Evolutionary conservation across 345 rosid genomes (phyloP).

Genomic region (Microcos paniculata): DNA sequence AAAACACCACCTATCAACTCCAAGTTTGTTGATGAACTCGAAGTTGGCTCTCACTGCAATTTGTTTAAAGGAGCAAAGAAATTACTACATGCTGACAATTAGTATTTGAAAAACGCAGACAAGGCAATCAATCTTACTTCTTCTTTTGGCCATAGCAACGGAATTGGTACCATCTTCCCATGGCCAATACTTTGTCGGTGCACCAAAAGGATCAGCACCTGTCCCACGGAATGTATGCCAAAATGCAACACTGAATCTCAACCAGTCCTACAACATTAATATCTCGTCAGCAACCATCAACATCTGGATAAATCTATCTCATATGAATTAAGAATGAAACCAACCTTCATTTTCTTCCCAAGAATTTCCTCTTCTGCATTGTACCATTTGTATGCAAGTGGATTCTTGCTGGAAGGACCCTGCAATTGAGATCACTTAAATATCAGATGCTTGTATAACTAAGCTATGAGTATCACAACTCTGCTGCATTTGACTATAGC

Average conservation of each 20-base stretch:
- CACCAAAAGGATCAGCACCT: constrained; percentile 91
- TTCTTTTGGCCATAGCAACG: constrained; percentile 88
- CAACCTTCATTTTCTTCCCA: constrained; percentile 97
- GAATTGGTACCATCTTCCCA: constrained; percentile 99
- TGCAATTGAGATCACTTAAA: constrained; percentile 19
- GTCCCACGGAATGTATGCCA: constrained; percentile 98
- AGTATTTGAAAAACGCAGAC: neutral
- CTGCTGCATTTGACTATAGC: neutral
- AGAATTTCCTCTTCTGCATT: constrained; percentile 84
- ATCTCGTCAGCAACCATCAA: constrained; percentile 14
- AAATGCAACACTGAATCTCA: constrained; percentile 96
- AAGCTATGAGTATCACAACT: neutral
- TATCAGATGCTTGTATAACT: neutral
- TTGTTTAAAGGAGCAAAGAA: constrained; percentile 3
- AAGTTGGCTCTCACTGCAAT: constrained; percentile 94
- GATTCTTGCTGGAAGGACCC: constrained; percentile 81
- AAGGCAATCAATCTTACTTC: constrained; percentile 58
- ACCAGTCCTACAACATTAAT: constrained; percentile 65
- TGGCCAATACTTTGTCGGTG: constrained; percentile 85
- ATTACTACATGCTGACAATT: neutral
- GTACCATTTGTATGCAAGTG: constrained; percentile 85
- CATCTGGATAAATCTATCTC: neutral
- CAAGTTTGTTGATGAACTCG: constrained; percentile 89
- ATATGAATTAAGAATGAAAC: neutral
- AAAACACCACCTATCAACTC: constrained; percentile 94